Evolutionary conservation across 129 eudicot species (phyloP), one percentile per base, ranked within the genome.

Genomic region (Artemisia tridentata): DNA sequence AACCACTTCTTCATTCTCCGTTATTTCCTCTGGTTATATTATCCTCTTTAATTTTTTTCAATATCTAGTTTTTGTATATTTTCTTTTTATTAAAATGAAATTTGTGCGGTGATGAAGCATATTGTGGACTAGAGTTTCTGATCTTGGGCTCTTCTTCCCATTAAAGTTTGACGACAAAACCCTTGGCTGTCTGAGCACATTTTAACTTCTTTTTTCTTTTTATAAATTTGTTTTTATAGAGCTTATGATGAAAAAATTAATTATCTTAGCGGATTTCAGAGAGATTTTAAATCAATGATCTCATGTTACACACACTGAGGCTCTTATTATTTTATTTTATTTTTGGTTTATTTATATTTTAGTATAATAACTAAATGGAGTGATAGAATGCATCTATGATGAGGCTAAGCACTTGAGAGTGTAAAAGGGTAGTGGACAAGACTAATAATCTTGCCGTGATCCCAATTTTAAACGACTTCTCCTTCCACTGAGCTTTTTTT

Each of bases 301-400:
- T 87, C 79, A 77, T 87, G 89, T 87, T 87, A 87, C 93, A 87
- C 93, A 87, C 93, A 87, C 93, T 84, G 93, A 87, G 65, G 85
- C 86, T 74, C 70, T 18, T 64, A 2, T 5, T 10, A 3, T 5
- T 20, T 19, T 15, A 16, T 4, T 10, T 27, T 17, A 2, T 5
- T 0, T 10, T 2, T 0, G 34, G 5, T n/a, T 59, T 14, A 0
- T 3, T 43, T 34, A 0, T 58, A 3, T 2, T 27, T 27, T 27
- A 3, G 0, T 3, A 27, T 0, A 31, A 31, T 31, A 6, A 4
- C 4, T 34, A 34, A 34, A 34, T 34, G 41, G 41, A 6, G 41
- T 80, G 86, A 34, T 34, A 34, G 1, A 34, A 34, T 34, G 6
- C 38, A 34, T 34, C 41, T 5, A 34, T 34, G 41, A 86, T 76